phyloP scores from a whole-genome alignment of 345 rosid genomes.

The Isatis tinctoria region DNA sequence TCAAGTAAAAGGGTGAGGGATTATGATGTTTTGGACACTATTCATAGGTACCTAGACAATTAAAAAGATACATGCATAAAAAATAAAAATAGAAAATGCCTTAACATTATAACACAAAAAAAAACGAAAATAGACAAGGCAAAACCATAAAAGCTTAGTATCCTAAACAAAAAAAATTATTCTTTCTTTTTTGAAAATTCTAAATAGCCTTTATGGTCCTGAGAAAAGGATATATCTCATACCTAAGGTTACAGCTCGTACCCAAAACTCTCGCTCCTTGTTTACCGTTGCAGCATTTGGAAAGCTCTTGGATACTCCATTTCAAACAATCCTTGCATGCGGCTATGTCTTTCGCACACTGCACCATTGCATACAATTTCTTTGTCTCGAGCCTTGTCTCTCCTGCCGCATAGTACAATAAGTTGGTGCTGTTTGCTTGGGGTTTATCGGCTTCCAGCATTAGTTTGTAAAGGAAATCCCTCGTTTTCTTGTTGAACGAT shows the following conservation, averaged over 20 bases:
- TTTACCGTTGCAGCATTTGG: constrained; percentile 19
- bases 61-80: too few relatives aligned
- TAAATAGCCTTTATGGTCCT: background rate
- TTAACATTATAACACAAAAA: background rate
- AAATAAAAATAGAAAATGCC: too few relatives aligned
- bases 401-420: background rate
- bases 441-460: background rate
- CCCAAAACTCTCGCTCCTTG: constrained; percentile 9
- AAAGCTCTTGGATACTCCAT: constrained; percentile 20
- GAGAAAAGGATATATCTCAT: constrained; percentile 17
- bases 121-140: background rate
- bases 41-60: too few relatives aligned
- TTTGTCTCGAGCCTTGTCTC: background rate
- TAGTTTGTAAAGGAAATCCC: constrained; percentile 2
- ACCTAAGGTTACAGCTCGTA: constrained; percentile 13
- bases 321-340: background rate
- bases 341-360: background rate
- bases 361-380: constrained; percentile 8
- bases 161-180: too few relatives aligned
- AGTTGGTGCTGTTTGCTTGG: too few relatives aligned
- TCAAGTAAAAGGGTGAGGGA: background rate
- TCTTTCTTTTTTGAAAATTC: background rate
- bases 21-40: background rate
- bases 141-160: too few relatives aligned
- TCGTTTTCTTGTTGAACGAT: constrained; percentile 32